phyloP scores from a whole-genome alignment of 148 eudicot species.

The Amaranthus cruentus region DNA sequence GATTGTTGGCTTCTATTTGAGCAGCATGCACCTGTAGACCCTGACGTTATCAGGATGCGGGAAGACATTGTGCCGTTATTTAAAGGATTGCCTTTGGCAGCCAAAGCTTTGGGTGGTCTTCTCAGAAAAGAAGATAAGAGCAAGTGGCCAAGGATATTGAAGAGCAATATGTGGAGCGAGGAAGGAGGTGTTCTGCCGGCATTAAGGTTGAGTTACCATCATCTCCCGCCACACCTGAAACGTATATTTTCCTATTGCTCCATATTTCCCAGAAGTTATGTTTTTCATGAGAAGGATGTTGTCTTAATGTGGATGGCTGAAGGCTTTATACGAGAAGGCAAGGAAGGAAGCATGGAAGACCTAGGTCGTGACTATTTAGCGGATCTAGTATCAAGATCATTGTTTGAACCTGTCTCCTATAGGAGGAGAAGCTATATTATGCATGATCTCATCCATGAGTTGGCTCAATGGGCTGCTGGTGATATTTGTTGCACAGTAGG shows the following conservation, averaged over 20 bases:
- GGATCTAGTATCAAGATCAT: slow-evolving; percentile 12
- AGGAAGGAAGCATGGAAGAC: background rate
- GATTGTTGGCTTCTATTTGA: slow-evolving; percentile 13
- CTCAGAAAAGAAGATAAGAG: background rate
- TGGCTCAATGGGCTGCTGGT: slow-evolving; percentile 12
- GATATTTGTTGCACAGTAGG: background rate
- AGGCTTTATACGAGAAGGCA: background rate
- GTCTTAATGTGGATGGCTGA: slow-evolving; percentile 10
- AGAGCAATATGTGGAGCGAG: slow-evolving; percentile 6
- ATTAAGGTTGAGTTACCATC: slow-evolving; percentile 5
- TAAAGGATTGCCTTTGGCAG: slow-evolving; percentile 14
- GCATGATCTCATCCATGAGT: slow-evolving; percentile 12
- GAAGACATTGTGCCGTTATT: background rate
- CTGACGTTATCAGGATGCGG: background rate
- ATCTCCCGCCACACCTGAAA: background rate
- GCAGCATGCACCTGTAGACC: background rate
- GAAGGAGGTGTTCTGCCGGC: background rate
- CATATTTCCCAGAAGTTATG: background rate
- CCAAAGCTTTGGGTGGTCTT: slow-evolving; percentile 15
- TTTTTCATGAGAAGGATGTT: background rate
- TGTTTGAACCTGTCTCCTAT: background rate
- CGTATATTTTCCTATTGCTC: background rate
- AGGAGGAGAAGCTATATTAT: background rate
- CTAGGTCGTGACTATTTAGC: background rate
- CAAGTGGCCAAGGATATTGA: background rate